phyloP scores from a whole-genome alignment of 768 basidiomycete species.

The Pseudohyphozyma bogoriensis region DNA sequence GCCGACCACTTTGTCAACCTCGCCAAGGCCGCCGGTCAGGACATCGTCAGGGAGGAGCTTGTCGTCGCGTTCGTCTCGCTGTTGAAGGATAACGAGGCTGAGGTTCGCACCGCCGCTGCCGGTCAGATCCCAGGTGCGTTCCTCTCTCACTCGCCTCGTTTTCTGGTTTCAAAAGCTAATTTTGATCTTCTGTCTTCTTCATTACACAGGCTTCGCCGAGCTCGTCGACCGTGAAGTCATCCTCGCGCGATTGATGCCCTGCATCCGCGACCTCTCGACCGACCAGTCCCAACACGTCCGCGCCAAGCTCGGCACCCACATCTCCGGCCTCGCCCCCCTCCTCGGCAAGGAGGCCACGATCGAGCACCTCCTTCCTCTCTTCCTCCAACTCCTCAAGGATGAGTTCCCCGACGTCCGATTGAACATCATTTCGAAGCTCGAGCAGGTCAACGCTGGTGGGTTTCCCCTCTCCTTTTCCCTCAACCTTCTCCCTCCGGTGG shows the following conservation, averaged over 20 bases:
- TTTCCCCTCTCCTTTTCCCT: neutral
- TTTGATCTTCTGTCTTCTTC: neutral
- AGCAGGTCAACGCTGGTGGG: constrained; percentile 83
- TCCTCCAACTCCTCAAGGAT: constrained; percentile 92
- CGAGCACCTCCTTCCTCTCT: constrained; percentile 90
- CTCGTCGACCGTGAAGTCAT: constrained; percentile 88
- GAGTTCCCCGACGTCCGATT: constrained; percentile 96
- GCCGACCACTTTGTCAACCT: constrained; percentile 97
- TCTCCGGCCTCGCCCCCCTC: constrained; percentile 88
- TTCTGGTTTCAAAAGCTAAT: neutral
- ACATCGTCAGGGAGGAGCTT: constrained; percentile 85
- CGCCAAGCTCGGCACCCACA: constrained; percentile 88
- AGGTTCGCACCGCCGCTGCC: constrained; percentile 90
- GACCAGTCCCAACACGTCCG: constrained; percentile 95
- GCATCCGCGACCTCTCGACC: constrained; percentile 84
- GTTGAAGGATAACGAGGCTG: constrained; percentile 96
- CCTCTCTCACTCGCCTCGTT: neutral
- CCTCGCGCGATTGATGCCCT: constrained; percentile 82
- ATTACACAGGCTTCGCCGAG: constrained; percentile 71
- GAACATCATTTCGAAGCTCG: constrained; percentile 97
- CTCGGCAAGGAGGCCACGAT: constrained; percentile 87
- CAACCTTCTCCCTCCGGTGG: too few relatives aligned
- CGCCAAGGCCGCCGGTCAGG: constrained; percentile 77
- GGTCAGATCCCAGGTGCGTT: constrained; percentile 86
- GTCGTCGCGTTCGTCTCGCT: constrained; percentile 86